Percentiles rank a stretch among this genome's conserved stretches.
Evolutionary conservation across 1,284 basidiomycete genomes (phyloP).

Genomic region (Ganoderma sinense): DNA sequence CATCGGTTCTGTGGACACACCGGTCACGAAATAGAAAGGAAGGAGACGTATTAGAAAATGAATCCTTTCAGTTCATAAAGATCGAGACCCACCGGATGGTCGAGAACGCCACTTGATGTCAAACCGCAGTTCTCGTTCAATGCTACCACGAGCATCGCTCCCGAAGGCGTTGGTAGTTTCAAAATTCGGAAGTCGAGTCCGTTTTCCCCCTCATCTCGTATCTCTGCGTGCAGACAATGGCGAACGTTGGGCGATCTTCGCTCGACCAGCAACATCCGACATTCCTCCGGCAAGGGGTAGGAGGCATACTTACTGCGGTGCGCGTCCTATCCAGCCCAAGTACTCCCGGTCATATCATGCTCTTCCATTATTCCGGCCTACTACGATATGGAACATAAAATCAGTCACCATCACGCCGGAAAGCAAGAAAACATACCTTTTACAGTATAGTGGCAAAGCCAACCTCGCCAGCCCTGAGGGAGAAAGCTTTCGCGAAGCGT

Average conservation of each 20-base stretch:
- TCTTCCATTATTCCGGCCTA: slow-evolving; percentile 64
- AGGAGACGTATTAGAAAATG: neutral
- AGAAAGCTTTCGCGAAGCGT: too few species aligned
- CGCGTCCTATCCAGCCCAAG: slow-evolving; percentile 56
- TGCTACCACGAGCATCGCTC: neutral
- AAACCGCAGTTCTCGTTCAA: neutral
- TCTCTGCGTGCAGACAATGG: slow-evolving; percentile 64
- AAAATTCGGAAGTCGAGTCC: neutral
- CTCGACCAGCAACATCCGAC: slow-evolving; percentile 56
- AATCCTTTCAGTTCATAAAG: neutral
- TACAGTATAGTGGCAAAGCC: slow-evolving; percentile 67
- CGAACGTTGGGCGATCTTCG: slow-evolving; percentile 67
- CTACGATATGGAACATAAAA: slow-evolving; percentile 1
- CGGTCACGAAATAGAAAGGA: neutral
- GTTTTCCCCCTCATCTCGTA: slow-evolving; percentile 68
- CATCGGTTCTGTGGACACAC: neutral
- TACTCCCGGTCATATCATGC: slow-evolving; percentile 70
- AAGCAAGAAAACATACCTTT: slow-evolving; percentile 45
- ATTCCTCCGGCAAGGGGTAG: slow-evolving; percentile 62
- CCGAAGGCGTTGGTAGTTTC: neutral
- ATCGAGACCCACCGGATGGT: neutral
- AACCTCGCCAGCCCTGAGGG: slow-evolving; percentile 48
- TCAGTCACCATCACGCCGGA: neutral
- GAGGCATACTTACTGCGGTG: slow-evolving; percentile 52
- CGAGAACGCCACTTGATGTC: neutral